phyloP scores from a whole-genome alignment of 2,329 filamentous ascomycete species.

The Xylogone sp. region DNA sequence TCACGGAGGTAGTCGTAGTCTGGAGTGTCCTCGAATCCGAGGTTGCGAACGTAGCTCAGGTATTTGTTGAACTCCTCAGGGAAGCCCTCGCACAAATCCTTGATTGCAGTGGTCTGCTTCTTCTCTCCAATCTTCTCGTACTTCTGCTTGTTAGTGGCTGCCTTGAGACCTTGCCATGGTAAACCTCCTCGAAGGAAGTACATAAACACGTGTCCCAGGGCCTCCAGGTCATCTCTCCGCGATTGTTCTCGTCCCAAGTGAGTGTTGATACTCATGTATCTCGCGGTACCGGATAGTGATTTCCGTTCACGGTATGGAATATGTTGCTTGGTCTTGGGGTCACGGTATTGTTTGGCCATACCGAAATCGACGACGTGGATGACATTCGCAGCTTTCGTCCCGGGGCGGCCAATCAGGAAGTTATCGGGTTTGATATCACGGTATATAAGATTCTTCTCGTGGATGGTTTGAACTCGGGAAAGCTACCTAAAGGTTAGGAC shows the following conservation, averaged over 20 bases:
- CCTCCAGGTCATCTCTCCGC: conserved; percentile 91
- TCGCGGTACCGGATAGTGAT: conserved; percentile 90
- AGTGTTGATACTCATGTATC: conserved; percentile 99
- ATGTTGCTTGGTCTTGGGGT: conserved; percentile 98
- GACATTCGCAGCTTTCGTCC: conserved; percentile 92
- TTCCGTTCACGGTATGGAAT: conserved; percentile 97
- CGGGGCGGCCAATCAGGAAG: conserved; percentile 91
- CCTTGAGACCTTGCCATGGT: conserved; percentile 71
- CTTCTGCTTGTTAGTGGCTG: conserved; percentile 86
- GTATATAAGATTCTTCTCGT: conserved; percentile 99
- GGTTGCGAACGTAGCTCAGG: conserved; percentile 92
- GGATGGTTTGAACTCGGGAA: conserved; percentile 86
- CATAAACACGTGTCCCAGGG: conserved; percentile 72
- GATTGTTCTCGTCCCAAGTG: conserved; percentile 96
- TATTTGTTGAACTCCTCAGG: conserved; percentile 98
- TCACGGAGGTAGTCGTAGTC: conserved; percentile 98
- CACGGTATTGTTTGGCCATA: conserved; percentile 99
- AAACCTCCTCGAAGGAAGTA: conserved; percentile 70
- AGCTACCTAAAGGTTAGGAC: conserved; percentile 47
- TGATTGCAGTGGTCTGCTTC: conserved; percentile 97
- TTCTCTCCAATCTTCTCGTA: conserved; percentile 99
- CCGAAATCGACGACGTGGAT: conserved; percentile 99
- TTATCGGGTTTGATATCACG: conserved; percentile 99
- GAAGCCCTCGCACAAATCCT: conserved; percentile 94
- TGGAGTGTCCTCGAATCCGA: conserved; percentile 96